Evolutionary conservation across 108 stramenopile genomes (phyloP).

Genomic region (Fragilaria crotonensis): DNA sequence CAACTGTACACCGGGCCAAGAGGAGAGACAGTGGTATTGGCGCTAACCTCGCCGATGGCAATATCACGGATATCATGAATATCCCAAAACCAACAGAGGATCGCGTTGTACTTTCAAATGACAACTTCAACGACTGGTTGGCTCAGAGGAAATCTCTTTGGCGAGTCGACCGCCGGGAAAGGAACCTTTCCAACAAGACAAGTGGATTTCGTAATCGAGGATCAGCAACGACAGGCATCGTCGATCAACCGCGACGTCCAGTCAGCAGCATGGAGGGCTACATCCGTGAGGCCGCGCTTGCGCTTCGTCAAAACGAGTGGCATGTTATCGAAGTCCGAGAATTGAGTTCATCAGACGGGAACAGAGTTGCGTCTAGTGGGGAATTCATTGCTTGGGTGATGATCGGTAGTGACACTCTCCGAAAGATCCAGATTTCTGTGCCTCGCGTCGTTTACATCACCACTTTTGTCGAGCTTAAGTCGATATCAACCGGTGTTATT

Average conservation of each 20-base stretch:
- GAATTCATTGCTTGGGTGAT: conserved; percentile 87
- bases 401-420: conserved; percentile 72
- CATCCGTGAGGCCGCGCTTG: conserved; percentile 67
- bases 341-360: conserved; percentile 52
- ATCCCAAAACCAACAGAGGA: conserved; percentile 11
- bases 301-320: conserved; percentile 66
- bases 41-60: conserved; percentile 1
- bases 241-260: conserved; percentile 35
- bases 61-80: conserved; percentile 2
- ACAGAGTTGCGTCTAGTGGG: conserved; percentile 55
- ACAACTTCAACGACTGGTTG: conserved; percentile 81
- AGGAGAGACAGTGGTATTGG: conserved; percentile 6
- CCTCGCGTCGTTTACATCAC: conserved; percentile 79
- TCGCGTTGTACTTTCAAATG: conserved; percentile 41
- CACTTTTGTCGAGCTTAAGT: conserved; percentile 34
- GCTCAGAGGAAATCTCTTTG: conserved; percentile 81
- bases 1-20: conserved; percentile 54
- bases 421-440: conserved; percentile 73
- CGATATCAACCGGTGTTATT: conserved; percentile 15
- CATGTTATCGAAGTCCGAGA: conserved; percentile 93
- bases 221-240: conserved; percentile 2
- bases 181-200: conserved; percentile 6
- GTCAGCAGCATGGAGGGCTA: conserved; percentile 68
- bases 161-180: conserved; percentile 56
- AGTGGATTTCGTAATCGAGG: conserved; percentile 2